Base-by-base conservation (phyloP, 768 basidiomycete genomes). In the Suillus weaverae region DNA sequence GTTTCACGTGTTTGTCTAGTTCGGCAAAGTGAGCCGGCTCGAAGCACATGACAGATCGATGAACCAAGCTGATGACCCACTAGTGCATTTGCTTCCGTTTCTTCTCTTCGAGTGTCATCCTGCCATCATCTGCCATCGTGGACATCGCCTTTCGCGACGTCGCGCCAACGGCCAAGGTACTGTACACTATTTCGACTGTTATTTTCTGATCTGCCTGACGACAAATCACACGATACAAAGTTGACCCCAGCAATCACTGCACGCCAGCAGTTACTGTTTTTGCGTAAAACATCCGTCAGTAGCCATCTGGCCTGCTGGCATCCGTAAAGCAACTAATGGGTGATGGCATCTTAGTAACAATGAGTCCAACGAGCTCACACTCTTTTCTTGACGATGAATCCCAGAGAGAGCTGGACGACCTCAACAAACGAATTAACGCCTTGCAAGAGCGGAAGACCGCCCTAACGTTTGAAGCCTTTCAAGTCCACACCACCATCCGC, bases 401-500 rank as follows among this genome's bases (percentile, higher is more conserved):
- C 18, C 72, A 70, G 66, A 64, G 71, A 59, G 74, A 74, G 64
- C 68, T 77, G 59, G 59, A 71, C 30, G 55, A 61, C 0, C 76
- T 76, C 30, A 63, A 69, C 0, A 67, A 66, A 11, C 54, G 63
- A 63, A 72, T 76, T 60, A 54, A 64, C 2, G 55, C 50, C 7
- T 66, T 76, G 14, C 66, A 77, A 67, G 69, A 62, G 54, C 63
- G 67, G 60, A 74, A 66, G 43, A 68, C 69, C 33, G 68, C 41
- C 1, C 50, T 76, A 36, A 63, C 69, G 2, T 67, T 66, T 11
- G 71, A 77, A 50, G 69, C 73, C 0, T 74, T 69, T 62, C 64
- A 66, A 2, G 70, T 76, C 54, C 70, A 76, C 38, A 64, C 66
- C 41, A 70, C 74, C 43, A 74, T 76, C 56, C 71, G 70, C 59